Conservation (phyloP, 768 basidiomycete genomes). For the Chiua virens region DNA sequence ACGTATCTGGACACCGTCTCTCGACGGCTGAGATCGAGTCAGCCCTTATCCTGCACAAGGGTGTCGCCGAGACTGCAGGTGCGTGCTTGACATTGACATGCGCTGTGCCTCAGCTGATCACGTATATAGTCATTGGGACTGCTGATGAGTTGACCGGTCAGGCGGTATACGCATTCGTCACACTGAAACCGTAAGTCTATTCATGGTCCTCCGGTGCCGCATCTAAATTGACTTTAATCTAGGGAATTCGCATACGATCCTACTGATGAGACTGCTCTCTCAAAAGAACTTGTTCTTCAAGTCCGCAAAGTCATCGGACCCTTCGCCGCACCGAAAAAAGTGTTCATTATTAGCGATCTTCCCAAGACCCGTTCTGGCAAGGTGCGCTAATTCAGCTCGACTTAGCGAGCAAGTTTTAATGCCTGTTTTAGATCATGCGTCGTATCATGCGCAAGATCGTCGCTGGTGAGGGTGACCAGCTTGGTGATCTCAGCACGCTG, state of each 20-base stretch:
- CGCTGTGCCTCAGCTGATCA: conserved; percentile 5
- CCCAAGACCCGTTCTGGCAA: conserved; percentile 97
- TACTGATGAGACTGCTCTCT: conserved; percentile 64
- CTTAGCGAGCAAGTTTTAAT: not conserved
- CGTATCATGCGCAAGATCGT: conserved; percentile 97
- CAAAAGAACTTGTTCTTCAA: conserved; percentile 90
- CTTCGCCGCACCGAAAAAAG: conserved; percentile 95
- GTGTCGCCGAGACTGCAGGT: conserved; percentile 93
- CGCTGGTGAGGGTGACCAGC: conserved; percentile 89
- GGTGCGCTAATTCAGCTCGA: conserved; percentile 33
- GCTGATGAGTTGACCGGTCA: conserved; percentile 89
- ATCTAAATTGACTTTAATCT: not conserved
- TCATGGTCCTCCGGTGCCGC: not conserved
- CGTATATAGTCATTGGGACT: conserved; percentile 65
- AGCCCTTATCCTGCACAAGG: conserved; percentile 90
- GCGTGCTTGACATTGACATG: conserved; percentile 8
- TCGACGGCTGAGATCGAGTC: conserved; percentile 99
- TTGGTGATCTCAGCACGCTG: conserved; percentile 92
- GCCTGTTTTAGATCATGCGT: conserved; percentile 72
- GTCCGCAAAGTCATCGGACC: conserved; percentile 98
- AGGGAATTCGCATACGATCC: conserved; percentile 81
- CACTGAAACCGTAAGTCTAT: conserved; percentile 80
- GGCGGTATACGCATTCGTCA: conserved; percentile 93
- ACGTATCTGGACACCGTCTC: conserved; percentile 95
- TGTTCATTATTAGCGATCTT: conserved; percentile 78